These are phyloP conservation scores for Fusarium scirpi DNA, from an alignment of 2,329 filamentous ascomycete species.

Conservation along the genomic window DNA sequence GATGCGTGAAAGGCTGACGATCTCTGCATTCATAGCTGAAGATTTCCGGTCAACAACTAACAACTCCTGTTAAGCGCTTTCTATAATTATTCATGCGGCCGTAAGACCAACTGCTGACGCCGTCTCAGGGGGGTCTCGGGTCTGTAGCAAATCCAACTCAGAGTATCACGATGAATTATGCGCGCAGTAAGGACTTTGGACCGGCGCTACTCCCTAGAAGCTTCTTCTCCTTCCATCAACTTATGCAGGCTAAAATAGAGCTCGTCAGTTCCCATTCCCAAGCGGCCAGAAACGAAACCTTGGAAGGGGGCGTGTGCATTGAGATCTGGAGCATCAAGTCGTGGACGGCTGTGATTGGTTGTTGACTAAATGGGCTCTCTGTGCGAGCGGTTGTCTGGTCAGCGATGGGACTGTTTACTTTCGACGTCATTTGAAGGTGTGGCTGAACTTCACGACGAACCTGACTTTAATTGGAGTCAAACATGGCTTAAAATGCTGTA, in stretches of 20 bases:
- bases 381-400: slow-evolving; percentile 45
- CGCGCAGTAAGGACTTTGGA: slow-evolving; percentile 3
- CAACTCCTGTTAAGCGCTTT: slow-evolving; percentile 10
- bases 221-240: slow-evolving; percentile 2
- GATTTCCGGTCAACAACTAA: background rate
- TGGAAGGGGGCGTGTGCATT: slow-evolving; percentile 29
- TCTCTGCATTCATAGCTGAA: background rate
- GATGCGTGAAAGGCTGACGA: slow-evolving; percentile 12
- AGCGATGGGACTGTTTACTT: slow-evolving; percentile 47
- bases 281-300: slow-evolving; percentile 19
- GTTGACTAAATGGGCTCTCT: background rate
- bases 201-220: slow-evolving; percentile 14
- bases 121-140: slow-evolving; percentile 25
- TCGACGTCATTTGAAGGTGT: slow-evolving; percentile 48
- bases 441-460: background rate
- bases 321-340: slow-evolving; percentile 26
- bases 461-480: background rate
- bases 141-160: slow-evolving; percentile 3
- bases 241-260: slow-evolving; percentile 19
- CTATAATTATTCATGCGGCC: slow-evolving; percentile 16
- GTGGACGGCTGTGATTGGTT: slow-evolving; percentile 38
- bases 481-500: background rate
- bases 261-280: slow-evolving; percentile 8
- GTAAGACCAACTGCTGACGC: background rate
- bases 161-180: slow-evolving; percentile 4